phyloP scores from a whole-genome alignment of 2,329 filamentous ascomycete genomes.

The Knufia fluminis region DNA sequence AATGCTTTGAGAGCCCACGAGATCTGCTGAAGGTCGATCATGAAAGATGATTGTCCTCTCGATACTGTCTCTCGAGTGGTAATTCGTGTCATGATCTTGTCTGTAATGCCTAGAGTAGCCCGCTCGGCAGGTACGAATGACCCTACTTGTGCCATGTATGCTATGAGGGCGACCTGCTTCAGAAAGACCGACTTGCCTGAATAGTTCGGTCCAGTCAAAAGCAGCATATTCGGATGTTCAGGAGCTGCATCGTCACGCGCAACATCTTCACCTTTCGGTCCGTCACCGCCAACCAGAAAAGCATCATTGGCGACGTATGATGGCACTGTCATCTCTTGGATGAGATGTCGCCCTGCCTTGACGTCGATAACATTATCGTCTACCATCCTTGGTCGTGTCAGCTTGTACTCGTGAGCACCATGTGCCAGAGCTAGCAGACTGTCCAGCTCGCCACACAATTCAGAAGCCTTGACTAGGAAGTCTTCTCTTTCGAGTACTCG shows the following conservation, averaged over 20 bases:
- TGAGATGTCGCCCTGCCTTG: slow-evolving; percentile 65
- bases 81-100: slow-evolving; percentile 83
- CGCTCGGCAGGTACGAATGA: slow-evolving; percentile 77
- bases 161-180: slow-evolving; percentile 83
- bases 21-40: slow-evolving; percentile 82
- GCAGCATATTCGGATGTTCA: slow-evolving; percentile 55
- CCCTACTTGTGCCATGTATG: slow-evolving; percentile 86
- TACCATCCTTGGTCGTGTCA: slow-evolving; percentile 61
- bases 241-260: slow-evolving; percentile 6
- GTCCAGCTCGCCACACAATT: slow-evolving; percentile 78
- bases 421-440: slow-evolving; percentile 67
- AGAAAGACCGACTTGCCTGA: slow-evolving; percentile 95
- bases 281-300: slow-evolving; percentile 50
- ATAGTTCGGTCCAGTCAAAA: slow-evolving; percentile 89
- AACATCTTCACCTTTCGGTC: slow-evolving; percentile 12
- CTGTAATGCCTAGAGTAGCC: slow-evolving; percentile 75
- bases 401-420: slow-evolving; percentile 65
- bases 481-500: slow-evolving; percentile 60
- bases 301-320: slow-evolving; percentile 79
- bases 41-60: slow-evolving; percentile 56
- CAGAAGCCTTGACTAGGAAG: slow-evolving; percentile 59
- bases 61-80: slow-evolving; percentile 63
- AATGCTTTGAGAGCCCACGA: slow-evolving; percentile 65
- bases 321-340: slow-evolving; percentile 75
- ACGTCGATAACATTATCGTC: slow-evolving; percentile 63